These are phyloP conservation scores for Backusella australiensis DNA, from an alignment of 192 early-diverging fungal species.

Conservation along the genomic window DNA sequence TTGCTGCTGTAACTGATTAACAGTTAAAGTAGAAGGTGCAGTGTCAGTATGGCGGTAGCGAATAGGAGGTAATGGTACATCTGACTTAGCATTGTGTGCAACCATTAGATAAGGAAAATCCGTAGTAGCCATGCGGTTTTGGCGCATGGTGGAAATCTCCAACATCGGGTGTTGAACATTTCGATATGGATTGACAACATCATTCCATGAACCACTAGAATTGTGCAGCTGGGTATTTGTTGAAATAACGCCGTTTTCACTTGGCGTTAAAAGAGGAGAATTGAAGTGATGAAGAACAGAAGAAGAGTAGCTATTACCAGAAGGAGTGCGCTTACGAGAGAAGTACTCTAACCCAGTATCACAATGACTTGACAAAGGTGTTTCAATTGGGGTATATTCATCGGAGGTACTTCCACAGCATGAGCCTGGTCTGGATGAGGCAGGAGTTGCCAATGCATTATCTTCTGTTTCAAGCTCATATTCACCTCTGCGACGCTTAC, in stretches of 20 bases:
- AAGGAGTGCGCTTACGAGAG: neutral
- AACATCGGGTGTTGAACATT: neutral
- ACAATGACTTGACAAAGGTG: neutral
- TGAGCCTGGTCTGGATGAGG: neutral
- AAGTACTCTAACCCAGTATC: neutral
- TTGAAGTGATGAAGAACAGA: neutral
- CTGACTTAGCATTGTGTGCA: neutral
- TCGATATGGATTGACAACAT: neutral
- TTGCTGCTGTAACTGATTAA: neutral
- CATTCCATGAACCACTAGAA: neutral
- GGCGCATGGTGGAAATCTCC: neutral
- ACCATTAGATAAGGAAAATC: neutral
- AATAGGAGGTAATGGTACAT: slow-evolving; percentile 28
- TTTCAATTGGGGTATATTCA: neutral
- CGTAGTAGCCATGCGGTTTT: neutral
- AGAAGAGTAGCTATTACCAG: neutral
- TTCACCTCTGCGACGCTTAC: slow-evolving; percentile 27
- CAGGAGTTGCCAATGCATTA: neutral
- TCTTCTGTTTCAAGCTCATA: slow-evolving; percentile 21
- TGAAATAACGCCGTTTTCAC: neutral
- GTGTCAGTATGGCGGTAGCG: slow-evolving; percentile 16
- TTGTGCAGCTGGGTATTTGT: neutral
- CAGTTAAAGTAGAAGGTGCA: neutral
- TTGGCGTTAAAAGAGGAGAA: neutral
- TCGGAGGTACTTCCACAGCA: neutral